phyloP scores from a whole-genome alignment of 2,329 filamentous ascomycete species.

The Aaosphaeria arxii region DNA sequence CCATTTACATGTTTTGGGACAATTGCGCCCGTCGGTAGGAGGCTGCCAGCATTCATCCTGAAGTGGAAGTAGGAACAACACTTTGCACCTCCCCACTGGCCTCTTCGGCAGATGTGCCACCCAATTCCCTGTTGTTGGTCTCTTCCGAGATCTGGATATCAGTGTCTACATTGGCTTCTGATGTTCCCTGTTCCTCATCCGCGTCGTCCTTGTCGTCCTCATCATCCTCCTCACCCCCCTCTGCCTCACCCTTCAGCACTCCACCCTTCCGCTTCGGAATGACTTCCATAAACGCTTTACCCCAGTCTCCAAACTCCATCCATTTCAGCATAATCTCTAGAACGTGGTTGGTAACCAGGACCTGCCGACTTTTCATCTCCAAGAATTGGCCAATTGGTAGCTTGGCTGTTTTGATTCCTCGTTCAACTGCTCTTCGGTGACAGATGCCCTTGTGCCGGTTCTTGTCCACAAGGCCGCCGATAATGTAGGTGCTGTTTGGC shows the following conservation, averaged over 20 bases:
- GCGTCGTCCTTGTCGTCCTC: too few species aligned
- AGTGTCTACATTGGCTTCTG: not conserved
- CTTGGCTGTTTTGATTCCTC: constrained; percentile 81
- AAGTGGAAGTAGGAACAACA: too few species aligned
- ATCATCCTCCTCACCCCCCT: not conserved
- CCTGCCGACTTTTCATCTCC: constrained; percentile 80
- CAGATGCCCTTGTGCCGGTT: constrained; percentile 95
- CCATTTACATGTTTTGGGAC: too few species aligned
- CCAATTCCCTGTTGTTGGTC: not conserved
- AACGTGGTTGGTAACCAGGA: constrained; percentile 93
- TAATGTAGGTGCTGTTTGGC: constrained; percentile 86
- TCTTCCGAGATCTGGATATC: not conserved
- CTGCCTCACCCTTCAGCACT: constrained; percentile 50
- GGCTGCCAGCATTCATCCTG: too few species aligned
- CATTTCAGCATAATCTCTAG: constrained; percentile 94
- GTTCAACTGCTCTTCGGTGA: constrained; percentile 73
- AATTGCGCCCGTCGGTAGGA: too few species aligned
- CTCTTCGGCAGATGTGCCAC: not conserved
- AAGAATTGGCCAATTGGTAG: constrained; percentile 95
- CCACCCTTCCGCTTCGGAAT: constrained; percentile 91
- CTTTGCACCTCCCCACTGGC: not conserved
- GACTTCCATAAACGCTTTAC: constrained; percentile 78
- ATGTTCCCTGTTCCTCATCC: not conserved
- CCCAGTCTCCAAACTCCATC: constrained; percentile 90
- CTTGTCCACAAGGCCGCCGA: constrained; percentile 92